A percentile compares a stretch with the other conserved stretches of the same genome.
Evolutionary conservation across 495 filamentous ascomycete genomes (phyloP).

Genomic region (Penicillium pancosmium): DNA sequence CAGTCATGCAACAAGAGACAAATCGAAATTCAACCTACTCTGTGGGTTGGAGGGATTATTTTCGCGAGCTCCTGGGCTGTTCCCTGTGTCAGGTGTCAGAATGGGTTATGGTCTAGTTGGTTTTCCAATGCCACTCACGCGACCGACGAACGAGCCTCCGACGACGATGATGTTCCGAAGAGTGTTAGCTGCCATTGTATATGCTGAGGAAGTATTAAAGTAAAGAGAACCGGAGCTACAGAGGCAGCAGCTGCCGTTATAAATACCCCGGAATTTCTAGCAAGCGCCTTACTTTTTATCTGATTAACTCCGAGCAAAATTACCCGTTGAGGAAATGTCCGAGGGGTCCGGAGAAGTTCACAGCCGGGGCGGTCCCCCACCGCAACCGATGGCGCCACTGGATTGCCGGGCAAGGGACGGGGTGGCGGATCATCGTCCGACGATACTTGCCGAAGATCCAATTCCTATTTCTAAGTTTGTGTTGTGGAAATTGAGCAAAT

Average conservation of each 20-base stretch:
- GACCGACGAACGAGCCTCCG: constrained; percentile 47
- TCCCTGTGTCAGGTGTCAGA: constrained; percentile 18
- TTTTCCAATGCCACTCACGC: constrained; percentile 22
- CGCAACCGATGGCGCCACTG: constrained; percentile 23
- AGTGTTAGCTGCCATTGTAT: constrained; percentile 25
- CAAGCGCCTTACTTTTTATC: constrained; percentile 17
- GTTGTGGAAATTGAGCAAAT: no score
- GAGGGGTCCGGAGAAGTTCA: constrained; percentile 19
- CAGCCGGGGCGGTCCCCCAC: constrained; percentile 11
- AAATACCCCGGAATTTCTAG: constrained; percentile 13
- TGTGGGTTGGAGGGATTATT: constrained; percentile 40
- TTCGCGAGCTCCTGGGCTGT: constrained; percentile 44
- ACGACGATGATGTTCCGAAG: constrained; percentile 46
- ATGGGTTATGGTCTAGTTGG: constrained; percentile 6
- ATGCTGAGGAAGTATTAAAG: background rate
- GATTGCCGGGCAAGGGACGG: background rate
- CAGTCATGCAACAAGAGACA: background rate
- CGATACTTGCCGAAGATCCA: background rate
- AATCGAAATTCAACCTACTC: constrained; percentile 14
- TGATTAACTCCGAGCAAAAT: constrained; percentile 27
- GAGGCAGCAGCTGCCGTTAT: background rate
- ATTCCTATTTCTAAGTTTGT: background rate
- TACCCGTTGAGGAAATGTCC: constrained; percentile 17
- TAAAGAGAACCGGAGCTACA: background rate
- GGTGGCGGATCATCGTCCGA: background rate